Conservation (phyloP, 495 filamentous ascomycete species). For the Polyplosphaeria fusca region DNA sequence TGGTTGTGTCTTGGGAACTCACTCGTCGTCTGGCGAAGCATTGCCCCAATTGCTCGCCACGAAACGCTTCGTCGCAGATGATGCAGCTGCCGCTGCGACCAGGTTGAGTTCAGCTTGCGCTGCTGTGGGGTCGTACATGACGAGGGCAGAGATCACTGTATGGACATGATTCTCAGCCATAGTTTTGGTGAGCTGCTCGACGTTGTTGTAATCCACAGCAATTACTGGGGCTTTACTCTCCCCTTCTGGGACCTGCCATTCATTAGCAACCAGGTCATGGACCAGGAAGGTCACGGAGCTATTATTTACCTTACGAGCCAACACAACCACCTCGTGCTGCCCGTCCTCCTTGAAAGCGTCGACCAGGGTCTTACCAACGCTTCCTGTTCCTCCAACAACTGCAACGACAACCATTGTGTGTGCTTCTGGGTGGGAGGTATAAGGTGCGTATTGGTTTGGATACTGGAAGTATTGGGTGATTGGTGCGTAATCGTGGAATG, state of each 20-base stretch:
- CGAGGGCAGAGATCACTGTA: conserved; percentile 6
- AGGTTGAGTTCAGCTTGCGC: conserved; percentile 1
- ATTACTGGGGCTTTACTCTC: neutral
- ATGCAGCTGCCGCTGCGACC: conserved; percentile 3
- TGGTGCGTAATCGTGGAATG: no score
- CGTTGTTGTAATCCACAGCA: conserved; percentile 10
- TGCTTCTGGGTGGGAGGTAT: neutral
- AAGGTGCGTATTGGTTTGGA: neutral
- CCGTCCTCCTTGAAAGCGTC: neutral
- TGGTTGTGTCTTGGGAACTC: neutral
- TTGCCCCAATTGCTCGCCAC: conserved; percentile 6
- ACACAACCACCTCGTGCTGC: conserved; percentile 3
- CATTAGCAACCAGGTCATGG: neutral
- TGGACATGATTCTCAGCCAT: conserved; percentile 1
- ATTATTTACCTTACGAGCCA: conserved; percentile 6
- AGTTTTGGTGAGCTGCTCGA: conserved; percentile 6
- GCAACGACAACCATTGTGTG: conserved; percentile 1
- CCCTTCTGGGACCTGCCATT: conserved; percentile 5
- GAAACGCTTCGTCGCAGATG: conserved; percentile 6
- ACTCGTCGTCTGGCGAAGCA: neutral
- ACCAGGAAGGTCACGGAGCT: neutral
- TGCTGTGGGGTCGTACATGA: neutral
- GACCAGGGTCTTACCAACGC: neutral
- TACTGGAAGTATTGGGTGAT: neutral
- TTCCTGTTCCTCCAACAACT: conserved; percentile 10